phyloP scores from a whole-genome alignment of 2,329 filamentous ascomycete genomes.

The Aspergillus fumigatus region DNA sequence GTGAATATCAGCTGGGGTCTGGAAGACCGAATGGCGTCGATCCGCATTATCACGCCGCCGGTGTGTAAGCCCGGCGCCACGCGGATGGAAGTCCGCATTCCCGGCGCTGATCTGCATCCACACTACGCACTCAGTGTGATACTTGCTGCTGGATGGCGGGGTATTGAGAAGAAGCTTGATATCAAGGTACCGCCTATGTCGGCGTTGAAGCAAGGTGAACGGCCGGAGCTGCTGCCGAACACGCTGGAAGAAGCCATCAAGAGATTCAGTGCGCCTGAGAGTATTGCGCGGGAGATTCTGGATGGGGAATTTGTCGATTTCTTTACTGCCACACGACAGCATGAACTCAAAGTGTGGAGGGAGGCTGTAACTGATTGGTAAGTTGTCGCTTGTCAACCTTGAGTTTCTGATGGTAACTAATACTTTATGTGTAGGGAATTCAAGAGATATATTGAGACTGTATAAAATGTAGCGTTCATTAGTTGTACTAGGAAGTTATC shows the following conservation, averaged over 20 bases:
- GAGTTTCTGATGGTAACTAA: constrained; percentile 4
- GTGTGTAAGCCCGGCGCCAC: constrained; percentile 66
- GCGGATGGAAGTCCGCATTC: constrained; percentile 21
- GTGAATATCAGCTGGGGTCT: constrained; percentile 95
- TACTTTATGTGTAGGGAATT: constrained; percentile 55
- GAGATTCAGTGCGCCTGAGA: constrained; percentile 68
- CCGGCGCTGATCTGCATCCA: constrained; percentile 80
- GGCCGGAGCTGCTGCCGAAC: constrained; percentile 58
- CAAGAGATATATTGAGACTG: constrained; percentile 69
- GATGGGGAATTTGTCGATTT: constrained; percentile 94
- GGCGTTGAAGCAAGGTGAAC: constrained; percentile 62
- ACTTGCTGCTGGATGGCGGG: constrained; percentile 85
- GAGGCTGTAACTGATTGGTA: constrained; percentile 95
- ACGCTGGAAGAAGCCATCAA: constrained; percentile 76
- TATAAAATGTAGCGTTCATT: constrained; percentile 33
- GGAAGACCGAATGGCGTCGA: constrained; percentile 85
- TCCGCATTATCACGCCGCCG: constrained; percentile 82
- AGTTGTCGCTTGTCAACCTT: constrained; percentile 46
- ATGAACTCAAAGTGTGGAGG: constrained; percentile 84
- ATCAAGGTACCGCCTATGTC: constrained; percentile 78
- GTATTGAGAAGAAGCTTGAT: constrained; percentile 83
- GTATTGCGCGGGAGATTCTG: constrained; percentile 84
- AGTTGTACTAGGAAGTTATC: no score
- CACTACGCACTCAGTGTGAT: constrained; percentile 81
- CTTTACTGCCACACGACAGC: constrained; percentile 85